These are phyloP conservation scores for Scutellaria baicalensis DNA, from an alignment of 257 asterid genomes.

Conservation along the genomic window DNA sequence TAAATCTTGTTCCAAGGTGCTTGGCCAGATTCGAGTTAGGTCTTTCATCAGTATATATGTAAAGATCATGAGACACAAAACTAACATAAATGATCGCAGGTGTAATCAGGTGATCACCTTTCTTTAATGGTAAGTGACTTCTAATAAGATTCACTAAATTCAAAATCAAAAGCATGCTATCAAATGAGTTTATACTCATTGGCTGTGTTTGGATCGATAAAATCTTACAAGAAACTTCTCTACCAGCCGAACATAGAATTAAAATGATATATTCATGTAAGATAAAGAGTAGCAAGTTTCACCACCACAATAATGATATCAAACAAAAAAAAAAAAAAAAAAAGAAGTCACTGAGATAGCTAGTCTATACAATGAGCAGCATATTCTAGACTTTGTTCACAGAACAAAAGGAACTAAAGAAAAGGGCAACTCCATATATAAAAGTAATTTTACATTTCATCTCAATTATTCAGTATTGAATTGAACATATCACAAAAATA, in stretches of 20 bases:
- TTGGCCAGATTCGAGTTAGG: too few relatives aligned
- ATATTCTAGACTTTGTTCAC: neutral
- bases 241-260: neutral
- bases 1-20: too few relatives aligned
- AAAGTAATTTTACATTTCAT: slow-evolving; percentile 5
- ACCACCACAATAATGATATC: neutral
- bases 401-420: neutral
- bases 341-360: neutral
- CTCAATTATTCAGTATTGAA: slow-evolving; percentile 17
- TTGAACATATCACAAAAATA: slow-evolving; percentile 16
- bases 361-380: neutral
- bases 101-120: too few relatives aligned
- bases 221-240: neutral
- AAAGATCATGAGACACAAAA: too few relatives aligned
- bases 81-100: too few relatives aligned
- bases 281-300: neutral
- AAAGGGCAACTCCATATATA: neutral
- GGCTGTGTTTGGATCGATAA: neutral
- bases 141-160: too few relatives aligned
- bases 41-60: too few relatives aligned
- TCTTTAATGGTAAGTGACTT: too few relatives aligned
- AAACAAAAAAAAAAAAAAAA: neutral
- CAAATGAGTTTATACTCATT: neutral
- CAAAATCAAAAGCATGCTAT: neutral
- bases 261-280: neutral